Evolutionary conservation across 805 yeast species (phyloP).

Genomic region (Blastobotrys terrestris): DNA sequence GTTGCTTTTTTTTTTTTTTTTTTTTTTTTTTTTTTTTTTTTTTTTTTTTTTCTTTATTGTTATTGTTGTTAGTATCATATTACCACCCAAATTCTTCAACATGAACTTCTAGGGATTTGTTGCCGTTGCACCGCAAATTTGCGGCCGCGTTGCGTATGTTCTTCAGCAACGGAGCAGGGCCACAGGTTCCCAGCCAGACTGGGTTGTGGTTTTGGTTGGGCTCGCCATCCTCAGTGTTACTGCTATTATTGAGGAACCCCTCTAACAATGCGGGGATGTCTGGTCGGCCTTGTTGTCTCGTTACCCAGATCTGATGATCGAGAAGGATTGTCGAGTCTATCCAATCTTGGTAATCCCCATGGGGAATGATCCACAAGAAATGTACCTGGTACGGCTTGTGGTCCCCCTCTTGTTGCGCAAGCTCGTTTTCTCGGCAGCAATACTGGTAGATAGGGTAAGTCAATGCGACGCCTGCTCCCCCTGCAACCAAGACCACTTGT

Average conservation of each 20-base stretch:
- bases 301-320: slow-evolving; percentile 26
- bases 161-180: slow-evolving; percentile 27
- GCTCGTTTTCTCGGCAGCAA: slow-evolving; percentile 2
- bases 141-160: slow-evolving; percentile 26
- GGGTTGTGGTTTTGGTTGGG: slow-evolving; percentile 14
- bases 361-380: slow-evolving; percentile 29
- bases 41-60: no score
- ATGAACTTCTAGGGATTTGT: slow-evolving; percentile 19
- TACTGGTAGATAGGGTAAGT: slow-evolving; percentile 24
- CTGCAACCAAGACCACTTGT: slow-evolving; percentile 25
- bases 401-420: not conserved
- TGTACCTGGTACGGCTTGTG: slow-evolving; percentile 14
- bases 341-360: slow-evolving; percentile 24
- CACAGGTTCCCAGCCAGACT: slow-evolving; percentile 27
- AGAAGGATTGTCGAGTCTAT: slow-evolving; percentile 13
- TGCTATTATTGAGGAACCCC: slow-evolving; percentile 13
- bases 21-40: no score
- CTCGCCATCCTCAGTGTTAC: not conserved
- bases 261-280: slow-evolving; percentile 20
- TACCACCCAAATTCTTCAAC: slow-evolving; percentile 31
- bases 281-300: slow-evolving; percentile 29
- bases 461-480: slow-evolving; percentile 32
- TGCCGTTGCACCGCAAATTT: slow-evolving; percentile 23
- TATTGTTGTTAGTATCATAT: no score
- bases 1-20: not conserved